Evolutionary conservation across 1,284 basidiomycete species (phyloP).

Genomic region (Moniliophthora roreri): DNA sequence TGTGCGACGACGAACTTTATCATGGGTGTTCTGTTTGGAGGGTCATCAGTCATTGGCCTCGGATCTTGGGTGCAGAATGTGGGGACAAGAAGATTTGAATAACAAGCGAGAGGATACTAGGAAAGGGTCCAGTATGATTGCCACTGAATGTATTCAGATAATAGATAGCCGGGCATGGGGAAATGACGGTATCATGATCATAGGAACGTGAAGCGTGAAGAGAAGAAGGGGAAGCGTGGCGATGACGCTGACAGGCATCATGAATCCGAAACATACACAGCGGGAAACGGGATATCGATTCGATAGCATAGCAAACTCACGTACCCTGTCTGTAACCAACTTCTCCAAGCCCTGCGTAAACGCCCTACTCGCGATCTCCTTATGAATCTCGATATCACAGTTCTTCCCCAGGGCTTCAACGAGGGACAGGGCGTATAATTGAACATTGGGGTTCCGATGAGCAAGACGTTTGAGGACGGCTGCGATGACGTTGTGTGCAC

Average conservation of each 20-base stretch:
- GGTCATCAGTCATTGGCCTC: neutral
- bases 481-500: constrained; percentile 85
- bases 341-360: constrained; percentile 90
- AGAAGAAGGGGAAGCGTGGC: neutral
- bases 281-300: neutral
- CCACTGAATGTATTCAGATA: neutral
- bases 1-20: constrained; percentile 81
- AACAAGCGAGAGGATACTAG: neutral
- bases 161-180: neutral
- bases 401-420: constrained; percentile 92
- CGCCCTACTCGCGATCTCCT: constrained; percentile 86
- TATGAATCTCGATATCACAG: constrained; percentile 77
- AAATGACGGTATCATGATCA: no score
- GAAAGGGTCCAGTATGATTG: neutral
- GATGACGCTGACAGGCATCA: no score
- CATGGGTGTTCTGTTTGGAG: constrained; percentile 73
- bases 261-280: no score
- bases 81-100: neutral
- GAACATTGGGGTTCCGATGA: constrained; percentile 96
- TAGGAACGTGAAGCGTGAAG: no score
- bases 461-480: constrained; percentile 88
- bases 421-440: constrained; percentile 90
- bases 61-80: neutral
- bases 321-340: constrained; percentile 84
- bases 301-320: no score